These are phyloP conservation scores for Fusarium pilosicola DNA, from an alignment of 2,329 filamentous ascomycete genomes.

Conservation along the genomic window DNA sequence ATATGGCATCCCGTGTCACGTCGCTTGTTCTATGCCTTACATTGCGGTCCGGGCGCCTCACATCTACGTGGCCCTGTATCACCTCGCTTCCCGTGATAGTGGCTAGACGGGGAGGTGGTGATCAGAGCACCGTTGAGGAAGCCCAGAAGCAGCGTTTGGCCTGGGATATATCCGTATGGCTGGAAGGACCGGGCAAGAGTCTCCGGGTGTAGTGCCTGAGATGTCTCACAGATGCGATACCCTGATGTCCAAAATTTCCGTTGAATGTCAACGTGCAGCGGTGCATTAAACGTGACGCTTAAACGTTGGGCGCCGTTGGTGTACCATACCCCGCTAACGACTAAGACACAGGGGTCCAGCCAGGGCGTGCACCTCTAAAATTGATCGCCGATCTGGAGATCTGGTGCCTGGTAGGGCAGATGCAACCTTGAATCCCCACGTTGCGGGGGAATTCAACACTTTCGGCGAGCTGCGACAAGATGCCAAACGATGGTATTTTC, in stretches of 20 bases:
- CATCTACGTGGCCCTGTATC: not conserved
- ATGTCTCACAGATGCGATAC: not conserved
- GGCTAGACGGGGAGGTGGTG: not conserved
- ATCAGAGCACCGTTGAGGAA: rapidly evolving
- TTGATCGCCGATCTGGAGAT: not conserved
- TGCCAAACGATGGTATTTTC: rapidly evolving
- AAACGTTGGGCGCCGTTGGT: not conserved
- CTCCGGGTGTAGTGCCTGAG: not conserved
- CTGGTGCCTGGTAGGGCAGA: not conserved
- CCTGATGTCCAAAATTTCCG: not conserved
- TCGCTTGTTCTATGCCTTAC: rapidly evolving
- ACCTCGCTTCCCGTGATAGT: rapidly evolving
- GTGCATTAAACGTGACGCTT: not conserved
- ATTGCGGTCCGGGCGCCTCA: not conserved
- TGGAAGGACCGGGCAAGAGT: not conserved
- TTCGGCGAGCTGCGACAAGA: not conserved
- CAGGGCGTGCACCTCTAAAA: not conserved
- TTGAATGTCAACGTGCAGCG: too few relatives aligned
- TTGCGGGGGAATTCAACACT: not conserved
- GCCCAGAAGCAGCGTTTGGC: not conserved
- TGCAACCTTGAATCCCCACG: not conserved
- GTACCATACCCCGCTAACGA: not conserved
- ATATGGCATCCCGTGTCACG: not conserved
- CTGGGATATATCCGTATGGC: not conserved
- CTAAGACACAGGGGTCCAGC: not conserved